A percentile compares a stretch with the other conserved stretches of the same genome.
These are phyloP conservation scores for Emiliania huxleyi DNA, from an alignment of 78 protist genomes.

Conservation along the genomic window DNA sequence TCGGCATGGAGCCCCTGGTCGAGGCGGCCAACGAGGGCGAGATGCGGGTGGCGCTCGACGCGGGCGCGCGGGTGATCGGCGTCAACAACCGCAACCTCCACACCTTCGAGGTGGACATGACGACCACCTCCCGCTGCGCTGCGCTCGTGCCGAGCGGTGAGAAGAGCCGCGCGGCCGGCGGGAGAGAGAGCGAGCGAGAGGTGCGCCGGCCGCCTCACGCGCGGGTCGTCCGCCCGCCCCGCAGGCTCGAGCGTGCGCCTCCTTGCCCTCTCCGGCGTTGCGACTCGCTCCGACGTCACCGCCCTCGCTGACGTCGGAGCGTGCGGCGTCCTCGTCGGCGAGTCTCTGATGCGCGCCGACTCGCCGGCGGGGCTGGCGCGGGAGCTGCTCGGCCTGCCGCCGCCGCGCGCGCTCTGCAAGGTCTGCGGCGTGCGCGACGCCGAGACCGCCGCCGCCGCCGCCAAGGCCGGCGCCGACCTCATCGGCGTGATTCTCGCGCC, in stretches of 20 bases:
- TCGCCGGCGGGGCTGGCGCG: not conserved
- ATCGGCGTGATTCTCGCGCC: constrained; percentile 50
- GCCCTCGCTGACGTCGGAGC: not conserved
- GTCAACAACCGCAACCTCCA: constrained; percentile 70
- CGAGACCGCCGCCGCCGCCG: constrained; percentile 21
- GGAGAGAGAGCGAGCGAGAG: too few relatives aligned
- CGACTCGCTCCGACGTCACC: constrained; percentile 33
- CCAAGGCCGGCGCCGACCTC: constrained; percentile 51
- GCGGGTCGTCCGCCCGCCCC: too few relatives aligned
- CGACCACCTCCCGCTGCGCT: not conserved
- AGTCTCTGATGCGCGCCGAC: constrained; percentile 57
- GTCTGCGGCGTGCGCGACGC: not conserved
- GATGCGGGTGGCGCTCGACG: constrained; percentile 44
- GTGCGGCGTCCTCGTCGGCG: constrained; percentile 62
- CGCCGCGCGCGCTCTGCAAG: too few relatives aligned
- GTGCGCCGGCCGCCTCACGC: too few relatives aligned
- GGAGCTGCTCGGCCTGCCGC: not conserved
- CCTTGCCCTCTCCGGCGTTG: constrained; percentile 45
- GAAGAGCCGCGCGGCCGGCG: too few relatives aligned
- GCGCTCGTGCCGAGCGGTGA: not conserved
- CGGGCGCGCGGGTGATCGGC: constrained; percentile 64
- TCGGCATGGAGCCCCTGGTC: not conserved
- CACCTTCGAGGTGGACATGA: constrained; percentile 31
- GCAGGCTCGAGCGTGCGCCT: not conserved
- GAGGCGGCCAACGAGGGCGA: constrained; percentile 42